Conservation (phyloP, 371 early-diverging fungal genomes). For the Mortierella sp. region DNA sequence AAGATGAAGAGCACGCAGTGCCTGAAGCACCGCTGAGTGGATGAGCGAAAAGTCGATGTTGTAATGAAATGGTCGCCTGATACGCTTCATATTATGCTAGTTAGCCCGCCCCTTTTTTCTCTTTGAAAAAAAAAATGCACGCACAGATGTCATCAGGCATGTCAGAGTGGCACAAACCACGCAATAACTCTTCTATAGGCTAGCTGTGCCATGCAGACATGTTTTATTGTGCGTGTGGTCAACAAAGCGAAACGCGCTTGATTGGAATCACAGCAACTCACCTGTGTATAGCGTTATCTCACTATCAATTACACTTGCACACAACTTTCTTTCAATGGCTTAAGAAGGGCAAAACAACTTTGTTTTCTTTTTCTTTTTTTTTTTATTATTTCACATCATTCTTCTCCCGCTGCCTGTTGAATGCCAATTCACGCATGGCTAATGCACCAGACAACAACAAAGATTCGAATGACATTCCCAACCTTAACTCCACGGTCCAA, state of each 20-base stretch:
- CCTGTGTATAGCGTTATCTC: too few relatives aligned
- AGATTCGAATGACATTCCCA: not conserved
- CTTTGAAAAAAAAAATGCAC: not conserved
- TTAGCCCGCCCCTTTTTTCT: not conserved
- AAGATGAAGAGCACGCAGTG: conserved; percentile 10
- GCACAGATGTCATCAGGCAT: conserved; percentile 5
- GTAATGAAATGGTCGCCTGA: conserved; percentile 4
- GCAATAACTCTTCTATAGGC: not conserved
- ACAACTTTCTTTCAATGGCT: too few relatives aligned
- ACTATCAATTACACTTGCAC: too few relatives aligned
- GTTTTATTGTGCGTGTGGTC: not conserved
- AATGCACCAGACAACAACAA: not conserved
- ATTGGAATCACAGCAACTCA: not conserved
- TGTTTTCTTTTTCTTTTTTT: conserved; percentile 3
- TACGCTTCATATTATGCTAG: not conserved
- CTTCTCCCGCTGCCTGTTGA: not conserved
- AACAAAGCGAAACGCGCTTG: not conserved
- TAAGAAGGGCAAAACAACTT: not conserved
- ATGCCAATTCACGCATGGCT: conserved; percentile 18
- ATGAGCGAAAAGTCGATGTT: too few relatives aligned
- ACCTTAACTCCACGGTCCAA: not conserved
- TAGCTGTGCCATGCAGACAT: not conserved
- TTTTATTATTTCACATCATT: not conserved
- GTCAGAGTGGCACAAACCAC: conserved; percentile 1
- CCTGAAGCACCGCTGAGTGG: conserved; percentile 6